phyloP scores from a whole-genome alignment of 2,329 filamentous ascomycete species.

The Emmonsiellopsis sp. region DNA sequence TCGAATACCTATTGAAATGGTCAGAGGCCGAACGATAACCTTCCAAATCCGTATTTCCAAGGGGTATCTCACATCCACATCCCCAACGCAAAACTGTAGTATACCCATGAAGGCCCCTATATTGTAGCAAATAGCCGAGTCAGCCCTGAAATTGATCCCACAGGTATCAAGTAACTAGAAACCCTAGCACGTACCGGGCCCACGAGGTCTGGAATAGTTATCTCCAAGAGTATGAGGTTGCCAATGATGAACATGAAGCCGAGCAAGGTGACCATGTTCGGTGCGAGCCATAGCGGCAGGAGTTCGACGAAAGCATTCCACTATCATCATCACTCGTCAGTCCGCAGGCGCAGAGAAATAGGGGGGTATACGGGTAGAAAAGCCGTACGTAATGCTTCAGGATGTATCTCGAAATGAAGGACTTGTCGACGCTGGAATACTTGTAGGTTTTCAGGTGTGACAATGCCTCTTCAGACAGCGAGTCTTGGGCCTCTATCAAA shows the following conservation, averaged over 20 bases:
- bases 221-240: constrained; percentile 66
- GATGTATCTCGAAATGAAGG: constrained; percentile 85
- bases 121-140: constrained; percentile 9
- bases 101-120: constrained; percentile 81
- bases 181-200: constrained; percentile 59
- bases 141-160: not conserved
- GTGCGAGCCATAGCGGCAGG: constrained; percentile 89
- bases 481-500: constrained; percentile 37
- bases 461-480: constrained; percentile 80
- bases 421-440: constrained; percentile 95
- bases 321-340: constrained; percentile 39
- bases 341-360: constrained; percentile 4
- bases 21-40: not conserved
- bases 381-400: constrained; percentile 82
- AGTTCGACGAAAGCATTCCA: constrained; percentile 95
- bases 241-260: constrained; percentile 90
- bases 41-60: not conserved
- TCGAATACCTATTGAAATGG: constrained; percentile 56
- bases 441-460: constrained; percentile 91
- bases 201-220: constrained; percentile 81
- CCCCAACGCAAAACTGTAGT: constrained; percentile 90
- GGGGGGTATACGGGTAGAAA: constrained; percentile 4
- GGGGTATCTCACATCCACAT: constrained; percentile 69
- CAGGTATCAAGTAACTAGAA: not conserved
- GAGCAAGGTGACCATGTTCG: constrained; percentile 92